These are phyloP conservation scores for Mrakia gelida DNA, from an alignment of 768 basidiomycete genomes.

Conservation along the genomic window DNA sequence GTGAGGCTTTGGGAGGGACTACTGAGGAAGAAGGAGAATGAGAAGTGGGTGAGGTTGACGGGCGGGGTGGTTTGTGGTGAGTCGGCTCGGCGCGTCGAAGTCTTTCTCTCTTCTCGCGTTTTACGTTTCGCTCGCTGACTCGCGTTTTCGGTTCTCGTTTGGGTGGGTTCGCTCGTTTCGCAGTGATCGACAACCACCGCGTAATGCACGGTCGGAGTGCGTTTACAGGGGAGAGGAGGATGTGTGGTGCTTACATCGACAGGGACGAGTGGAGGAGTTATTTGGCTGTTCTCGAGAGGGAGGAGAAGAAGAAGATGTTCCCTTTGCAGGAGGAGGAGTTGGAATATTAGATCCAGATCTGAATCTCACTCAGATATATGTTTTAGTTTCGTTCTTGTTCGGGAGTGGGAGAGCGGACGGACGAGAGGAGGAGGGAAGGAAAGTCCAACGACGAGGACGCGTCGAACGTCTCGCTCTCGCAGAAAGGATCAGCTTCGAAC, in stretches of 20 bases:
- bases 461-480: too few relatives aligned
- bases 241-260: conserved; percentile 95
- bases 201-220: conserved; percentile 23
- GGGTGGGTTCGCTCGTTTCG: neutral
- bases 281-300: conserved; percentile 14
- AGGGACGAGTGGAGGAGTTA: conserved; percentile 63
- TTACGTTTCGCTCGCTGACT: neutral
- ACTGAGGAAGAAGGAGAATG: conserved; percentile 72
- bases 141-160: too few relatives aligned
- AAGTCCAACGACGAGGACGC: too few relatives aligned
- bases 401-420: too few relatives aligned
- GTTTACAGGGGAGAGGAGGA: conserved; percentile 72
- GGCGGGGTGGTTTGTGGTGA: conserved; percentile 79
- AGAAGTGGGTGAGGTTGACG: conserved; percentile 85
- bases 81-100: conserved; percentile 39
- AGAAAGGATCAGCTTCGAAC: too few relatives aligned
- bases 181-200: conserved; percentile 32
- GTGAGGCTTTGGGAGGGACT: conserved; percentile 71
- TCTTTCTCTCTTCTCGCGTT: neutral
- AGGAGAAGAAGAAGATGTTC: neutral
- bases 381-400: too few relatives aligned
- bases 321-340: neutral
- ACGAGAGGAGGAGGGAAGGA: too few relatives aligned
- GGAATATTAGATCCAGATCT: neutral
- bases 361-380: too few relatives aligned